Conservation (phyloP, 2,329 filamentous ascomycete genomes). For the Calonectria hawksworthii region DNA sequence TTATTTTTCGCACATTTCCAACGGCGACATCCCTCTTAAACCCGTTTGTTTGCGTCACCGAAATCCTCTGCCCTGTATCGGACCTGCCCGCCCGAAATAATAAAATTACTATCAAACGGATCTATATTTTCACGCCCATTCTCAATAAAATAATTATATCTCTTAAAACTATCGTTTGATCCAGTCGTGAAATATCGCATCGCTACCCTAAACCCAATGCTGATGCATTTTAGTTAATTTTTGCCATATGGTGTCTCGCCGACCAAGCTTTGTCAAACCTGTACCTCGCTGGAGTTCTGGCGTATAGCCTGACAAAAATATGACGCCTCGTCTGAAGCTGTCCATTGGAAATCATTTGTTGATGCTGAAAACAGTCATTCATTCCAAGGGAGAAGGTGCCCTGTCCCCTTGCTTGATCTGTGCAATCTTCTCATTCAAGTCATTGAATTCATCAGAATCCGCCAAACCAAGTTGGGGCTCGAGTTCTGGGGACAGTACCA, state of each 20-base stretch:
- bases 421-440: neutral
- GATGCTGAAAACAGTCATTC: neutral
- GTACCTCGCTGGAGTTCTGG: neutral
- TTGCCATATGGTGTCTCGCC: conserved; percentile 34
- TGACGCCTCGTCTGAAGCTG: neutral
- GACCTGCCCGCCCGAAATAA: neutral
- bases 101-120: neutral
- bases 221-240: neutral
- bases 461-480: neutral
- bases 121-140: neutral
- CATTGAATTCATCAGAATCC: neutral
- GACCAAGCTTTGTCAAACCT: conserved; percentile 8
- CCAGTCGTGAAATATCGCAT: neutral
- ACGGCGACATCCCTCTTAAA: neutral
- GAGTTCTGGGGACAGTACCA: neutral
- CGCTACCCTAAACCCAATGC: neutral
- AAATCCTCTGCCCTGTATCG: neutral
- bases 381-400: neutral
- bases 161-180: neutral
- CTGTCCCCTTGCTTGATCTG: neutral
- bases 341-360: neutral
- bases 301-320: neutral
- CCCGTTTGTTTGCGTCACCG: neutral
- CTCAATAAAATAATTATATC: neutral
- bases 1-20: neutral